Conservation (phyloP, 1,139 yeast species). For the Yamadazyma dushanensis region DNA sequence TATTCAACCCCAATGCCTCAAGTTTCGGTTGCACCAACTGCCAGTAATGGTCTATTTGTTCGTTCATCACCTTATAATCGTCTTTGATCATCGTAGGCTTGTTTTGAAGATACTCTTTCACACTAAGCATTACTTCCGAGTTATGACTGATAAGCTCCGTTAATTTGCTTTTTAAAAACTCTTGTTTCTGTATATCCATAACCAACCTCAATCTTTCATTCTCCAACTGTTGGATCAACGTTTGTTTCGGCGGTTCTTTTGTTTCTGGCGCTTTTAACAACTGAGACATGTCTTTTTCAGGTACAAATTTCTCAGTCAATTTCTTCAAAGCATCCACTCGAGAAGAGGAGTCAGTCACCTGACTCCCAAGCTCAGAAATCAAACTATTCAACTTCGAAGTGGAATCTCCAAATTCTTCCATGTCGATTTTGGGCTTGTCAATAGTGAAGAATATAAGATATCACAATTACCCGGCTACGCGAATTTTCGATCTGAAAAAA, state of each 20-base stretch:
- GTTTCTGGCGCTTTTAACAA: conserved; percentile 7
- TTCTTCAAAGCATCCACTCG: conserved; percentile 20
- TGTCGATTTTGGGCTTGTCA: conserved; percentile 1
- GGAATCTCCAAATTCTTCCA: conserved; percentile 16
- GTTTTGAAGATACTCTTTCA: conserved; percentile 37
- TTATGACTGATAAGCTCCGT: conserved; percentile 38
- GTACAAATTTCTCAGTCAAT: conserved; percentile 23
- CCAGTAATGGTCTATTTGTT: conserved; percentile 17
- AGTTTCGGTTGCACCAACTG: conserved; percentile 16
- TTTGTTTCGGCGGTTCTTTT: background rate
- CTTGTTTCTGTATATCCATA: conserved; percentile 48
- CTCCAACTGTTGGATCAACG: conserved; percentile 24
- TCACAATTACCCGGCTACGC: too few species aligned
- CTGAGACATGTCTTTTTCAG: conserved; percentile 17
- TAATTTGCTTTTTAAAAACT: conserved; percentile 34
- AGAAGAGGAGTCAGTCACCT: conserved; percentile 10
- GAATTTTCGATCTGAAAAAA: conserved; percentile 1
- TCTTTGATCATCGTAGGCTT: conserved; percentile 15
- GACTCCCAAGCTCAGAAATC: conserved; percentile 6
- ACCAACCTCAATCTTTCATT: conserved; percentile 35
- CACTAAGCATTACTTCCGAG: conserved; percentile 38
- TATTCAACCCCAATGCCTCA: conserved; percentile 18
- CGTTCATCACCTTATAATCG: conserved; percentile 14
- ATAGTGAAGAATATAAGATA: background rate
- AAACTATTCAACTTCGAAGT: conserved; percentile 11